Evolutionary conservation across 2,329 filamentous ascomycete species (phyloP).

Genomic region (Fusarium lyarnte): DNA sequence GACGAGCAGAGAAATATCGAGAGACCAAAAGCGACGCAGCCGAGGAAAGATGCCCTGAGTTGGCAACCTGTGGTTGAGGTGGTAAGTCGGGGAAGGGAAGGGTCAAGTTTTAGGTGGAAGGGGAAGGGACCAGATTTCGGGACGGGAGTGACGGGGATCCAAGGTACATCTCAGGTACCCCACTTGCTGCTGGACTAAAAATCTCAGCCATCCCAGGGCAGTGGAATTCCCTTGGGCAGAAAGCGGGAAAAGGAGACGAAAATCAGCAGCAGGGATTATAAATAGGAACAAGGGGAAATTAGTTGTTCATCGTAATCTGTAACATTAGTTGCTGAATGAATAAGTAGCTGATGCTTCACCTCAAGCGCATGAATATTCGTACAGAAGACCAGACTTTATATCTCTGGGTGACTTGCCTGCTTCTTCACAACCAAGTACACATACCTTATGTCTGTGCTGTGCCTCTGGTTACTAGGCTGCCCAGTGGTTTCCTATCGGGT

Average conservation of each 20-base stretch:
- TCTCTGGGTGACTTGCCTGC: neutral
- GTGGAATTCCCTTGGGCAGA: conserved; percentile 20
- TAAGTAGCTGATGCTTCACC: neutral
- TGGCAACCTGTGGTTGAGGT: conserved; percentile 23
- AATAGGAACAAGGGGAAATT: conserved; percentile 29
- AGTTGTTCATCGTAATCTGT: conserved; percentile 28
- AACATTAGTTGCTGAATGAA: neutral
- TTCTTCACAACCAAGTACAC: conserved; percentile 5
- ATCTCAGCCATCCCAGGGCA: conserved; percentile 22
- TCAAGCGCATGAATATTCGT: conserved; percentile 1
- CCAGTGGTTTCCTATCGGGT: conserved; percentile 29
- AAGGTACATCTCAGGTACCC: conserved; percentile 30
- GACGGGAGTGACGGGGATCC: conserved; percentile 27
- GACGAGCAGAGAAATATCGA: conserved; percentile 3
- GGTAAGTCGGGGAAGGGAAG: conserved; percentile 26
- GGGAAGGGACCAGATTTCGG: conserved; percentile 18
- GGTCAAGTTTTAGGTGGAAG: conserved; percentile 26
- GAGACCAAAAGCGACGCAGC: conserved; percentile 8
- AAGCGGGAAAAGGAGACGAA: conserved; percentile 17
- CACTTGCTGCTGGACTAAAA: conserved; percentile 13
- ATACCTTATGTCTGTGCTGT: conserved; percentile 16
- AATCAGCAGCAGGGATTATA: conserved; percentile 25
- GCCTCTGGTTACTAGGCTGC: conserved; percentile 1
- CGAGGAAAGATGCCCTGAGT: conserved; percentile 28
- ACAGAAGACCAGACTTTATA: neutral